These are phyloP conservation scores for Cryptomeria japonica DNA, from an alignment of 75 land plant genomes.

Conservation along the genomic window DNA sequence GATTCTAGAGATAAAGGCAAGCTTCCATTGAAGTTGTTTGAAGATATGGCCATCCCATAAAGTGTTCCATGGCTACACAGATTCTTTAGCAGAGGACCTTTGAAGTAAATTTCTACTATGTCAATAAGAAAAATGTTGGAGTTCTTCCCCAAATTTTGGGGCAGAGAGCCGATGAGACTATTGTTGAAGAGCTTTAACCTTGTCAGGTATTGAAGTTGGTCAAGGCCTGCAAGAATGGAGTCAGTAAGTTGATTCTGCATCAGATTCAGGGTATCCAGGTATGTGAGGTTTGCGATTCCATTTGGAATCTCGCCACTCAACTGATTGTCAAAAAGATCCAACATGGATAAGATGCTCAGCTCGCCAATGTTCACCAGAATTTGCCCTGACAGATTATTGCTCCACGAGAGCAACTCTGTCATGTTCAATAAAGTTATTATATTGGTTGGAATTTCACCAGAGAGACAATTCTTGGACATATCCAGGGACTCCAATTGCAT, in stretches of 20 bases:
- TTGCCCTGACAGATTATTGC: conserved; percentile 43
- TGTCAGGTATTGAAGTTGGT: background rate
- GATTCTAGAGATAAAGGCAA: background rate
- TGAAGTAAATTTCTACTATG: background rate
- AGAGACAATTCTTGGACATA: conserved; percentile 30
- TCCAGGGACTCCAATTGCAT: conserved; percentile 34
- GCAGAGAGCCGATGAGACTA: background rate
- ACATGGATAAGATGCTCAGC: conserved; percentile 17
- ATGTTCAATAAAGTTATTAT: conserved; percentile 20
- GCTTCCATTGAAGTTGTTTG: background rate
- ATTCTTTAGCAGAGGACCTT: background rate
- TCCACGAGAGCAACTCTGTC: conserved; percentile 32
- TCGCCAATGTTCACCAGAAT: conserved; percentile 44
- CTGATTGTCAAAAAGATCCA: no score
- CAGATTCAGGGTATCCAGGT: conserved; percentile 35
- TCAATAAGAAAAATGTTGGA: background rate
- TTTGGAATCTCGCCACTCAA: conserved; percentile 28
- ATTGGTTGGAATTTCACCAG: background rate
- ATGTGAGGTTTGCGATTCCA: conserved; percentile 10
- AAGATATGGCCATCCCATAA: background rate
- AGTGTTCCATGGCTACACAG: background rate
- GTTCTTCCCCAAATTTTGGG: background rate
- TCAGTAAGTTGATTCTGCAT: conserved; percentile 46
- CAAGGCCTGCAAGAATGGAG: conserved; percentile 30
- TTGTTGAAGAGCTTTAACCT: background rate